These are phyloP conservation scores for Podospora conica DNA, from an alignment of 495 filamentous ascomycete genomes.

Conservation along the genomic window DNA sequence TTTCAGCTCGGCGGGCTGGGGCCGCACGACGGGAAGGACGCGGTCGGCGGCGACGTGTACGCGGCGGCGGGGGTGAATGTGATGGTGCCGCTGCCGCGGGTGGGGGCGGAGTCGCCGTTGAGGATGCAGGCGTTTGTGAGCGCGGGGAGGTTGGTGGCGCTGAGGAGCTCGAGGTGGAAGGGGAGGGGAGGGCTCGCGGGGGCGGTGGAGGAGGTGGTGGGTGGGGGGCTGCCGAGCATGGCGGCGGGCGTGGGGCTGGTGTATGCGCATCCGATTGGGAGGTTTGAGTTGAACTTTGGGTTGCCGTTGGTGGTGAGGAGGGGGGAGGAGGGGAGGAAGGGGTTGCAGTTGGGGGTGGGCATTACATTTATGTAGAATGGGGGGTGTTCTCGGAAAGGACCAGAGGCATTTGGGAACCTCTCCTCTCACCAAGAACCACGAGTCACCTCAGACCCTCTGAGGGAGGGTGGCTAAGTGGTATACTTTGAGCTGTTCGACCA, in stretches of 20 bases:
- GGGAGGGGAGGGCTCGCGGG: conserved; percentile 31
- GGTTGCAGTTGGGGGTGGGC: conserved; percentile 85
- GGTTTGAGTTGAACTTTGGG: conserved; percentile 94
- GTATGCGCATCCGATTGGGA: conserved; percentile 84
- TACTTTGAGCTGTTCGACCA: too few relatives aligned
- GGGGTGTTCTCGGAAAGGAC: too few relatives aligned
- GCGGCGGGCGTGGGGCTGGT: conserved; percentile 86
- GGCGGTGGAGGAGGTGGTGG: conserved; percentile 59
- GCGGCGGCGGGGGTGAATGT: conserved; percentile 80
- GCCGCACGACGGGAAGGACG: conserved; percentile 75
- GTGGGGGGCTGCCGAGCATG: conserved; percentile 74
- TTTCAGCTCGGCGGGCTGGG: conserved; percentile 87
- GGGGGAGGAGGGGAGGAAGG: conserved; percentile 84
- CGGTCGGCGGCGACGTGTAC: conserved; percentile 86
- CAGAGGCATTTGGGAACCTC: too few relatives aligned
- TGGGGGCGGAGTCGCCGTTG: conserved; percentile 74
- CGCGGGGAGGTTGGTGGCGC: conserved; percentile 73
- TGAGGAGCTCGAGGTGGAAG: conserved; percentile 51
- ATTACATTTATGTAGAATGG: conserved; percentile 86
- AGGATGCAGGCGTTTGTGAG: conserved; percentile 87
- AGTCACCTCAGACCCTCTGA: too few relatives aligned
- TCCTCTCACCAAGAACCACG: too few relatives aligned
- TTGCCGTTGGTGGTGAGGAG: conserved; percentile 73
- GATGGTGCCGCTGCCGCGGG: conserved; percentile 72
- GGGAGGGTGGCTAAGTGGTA: too few relatives aligned